A percentile compares a stretch with the other conserved stretches of the same genome.
phyloP scores from a whole-genome alignment of 192 early-diverging fungal species.

The Coemansia sp. region DNA sequence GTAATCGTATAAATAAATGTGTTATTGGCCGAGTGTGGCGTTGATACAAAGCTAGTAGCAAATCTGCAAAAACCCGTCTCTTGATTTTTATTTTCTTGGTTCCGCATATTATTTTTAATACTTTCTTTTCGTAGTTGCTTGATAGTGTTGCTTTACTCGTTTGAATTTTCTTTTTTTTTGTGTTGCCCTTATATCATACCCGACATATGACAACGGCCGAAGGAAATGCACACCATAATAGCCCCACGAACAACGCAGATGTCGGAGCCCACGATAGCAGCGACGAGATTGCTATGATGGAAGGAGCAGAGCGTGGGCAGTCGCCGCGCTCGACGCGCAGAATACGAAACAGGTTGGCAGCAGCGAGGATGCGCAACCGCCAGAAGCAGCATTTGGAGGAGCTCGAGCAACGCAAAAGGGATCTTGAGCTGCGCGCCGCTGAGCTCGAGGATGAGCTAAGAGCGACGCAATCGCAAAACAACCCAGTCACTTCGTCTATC shows the following conservation, averaged over 20 bases:
- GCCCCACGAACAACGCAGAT: not conserved
- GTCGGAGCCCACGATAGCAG: not conserved
- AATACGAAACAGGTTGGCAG: constrained; percentile 36
- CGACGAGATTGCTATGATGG: not conserved
- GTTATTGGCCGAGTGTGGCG: not conserved
- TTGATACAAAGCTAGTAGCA: not conserved
- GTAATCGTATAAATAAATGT: not conserved
- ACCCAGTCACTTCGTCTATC: constrained; percentile 31
- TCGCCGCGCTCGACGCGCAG: constrained; percentile 43
- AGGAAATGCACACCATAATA: not conserved
- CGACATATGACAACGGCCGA: not conserved
- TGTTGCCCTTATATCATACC: not conserved
- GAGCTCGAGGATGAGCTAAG: constrained; percentile 35
- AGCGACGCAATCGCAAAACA: constrained; percentile 32
- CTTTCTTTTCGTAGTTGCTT: not conserved
- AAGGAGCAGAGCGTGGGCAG: constrained; percentile 8
- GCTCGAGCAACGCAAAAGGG: constrained; percentile 38
- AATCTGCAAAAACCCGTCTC: not conserved
- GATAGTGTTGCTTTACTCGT: too few relatives aligned
- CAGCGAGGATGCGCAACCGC: constrained; percentile 46
- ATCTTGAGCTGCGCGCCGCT: constrained; percentile 28
- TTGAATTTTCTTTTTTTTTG: not conserved
- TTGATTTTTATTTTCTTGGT: too few relatives aligned
- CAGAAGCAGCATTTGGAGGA: constrained; percentile 48
- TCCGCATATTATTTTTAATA: not conserved